phyloP scores from a whole-genome alignment of 257 asterid species.

The Coffea eugenioides region DNA sequence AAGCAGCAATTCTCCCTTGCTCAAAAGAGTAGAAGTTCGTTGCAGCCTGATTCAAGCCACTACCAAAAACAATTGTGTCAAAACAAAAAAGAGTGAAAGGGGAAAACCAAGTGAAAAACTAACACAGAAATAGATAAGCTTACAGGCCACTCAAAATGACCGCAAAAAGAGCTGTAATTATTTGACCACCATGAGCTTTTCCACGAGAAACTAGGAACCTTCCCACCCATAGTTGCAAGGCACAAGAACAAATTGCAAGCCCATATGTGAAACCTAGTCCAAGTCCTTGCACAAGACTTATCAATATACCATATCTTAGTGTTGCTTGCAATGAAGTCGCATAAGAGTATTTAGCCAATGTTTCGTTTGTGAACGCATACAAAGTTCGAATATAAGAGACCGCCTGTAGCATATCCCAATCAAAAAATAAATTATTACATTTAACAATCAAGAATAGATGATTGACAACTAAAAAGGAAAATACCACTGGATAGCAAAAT shows the following conservation, averaged over 20 bases:
- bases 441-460: background rate
- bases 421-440: slow-evolving; percentile 3
- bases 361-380: slow-evolving; percentile 91
- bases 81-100: slow-evolving; percentile 4
- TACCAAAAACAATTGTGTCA: slow-evolving; percentile 30
- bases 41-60: slow-evolving; percentile 99
- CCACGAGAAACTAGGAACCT: slow-evolving; percentile 72
- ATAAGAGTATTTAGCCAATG: slow-evolving; percentile 94
- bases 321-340: slow-evolving; percentile 99
- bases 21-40: slow-evolving; percentile 97
- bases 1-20: slow-evolving; percentile 99
- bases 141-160: slow-evolving; percentile 99
- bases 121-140: slow-evolving; percentile 38
- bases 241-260: slow-evolving; percentile 99
- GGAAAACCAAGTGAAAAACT: slow-evolving; percentile 17
- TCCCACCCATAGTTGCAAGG: slow-evolving; percentile 99
- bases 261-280: slow-evolving; percentile 99
- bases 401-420: slow-evolving; percentile 58
- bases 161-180: slow-evolving; percentile 88
- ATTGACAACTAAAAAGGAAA: background rate
- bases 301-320: slow-evolving; percentile 93
- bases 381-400: slow-evolving; percentile 89
- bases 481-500: background rate
- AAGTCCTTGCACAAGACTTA: slow-evolving; percentile 99
- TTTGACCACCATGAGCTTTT: slow-evolving; percentile 93